Percentiles rank a stretch among this genome's conserved stretches.
These are phyloP conservation scores for Komagataella mondaviorum DNA, from an alignment of 805 yeast genomes.

Conservation along the genomic window DNA sequence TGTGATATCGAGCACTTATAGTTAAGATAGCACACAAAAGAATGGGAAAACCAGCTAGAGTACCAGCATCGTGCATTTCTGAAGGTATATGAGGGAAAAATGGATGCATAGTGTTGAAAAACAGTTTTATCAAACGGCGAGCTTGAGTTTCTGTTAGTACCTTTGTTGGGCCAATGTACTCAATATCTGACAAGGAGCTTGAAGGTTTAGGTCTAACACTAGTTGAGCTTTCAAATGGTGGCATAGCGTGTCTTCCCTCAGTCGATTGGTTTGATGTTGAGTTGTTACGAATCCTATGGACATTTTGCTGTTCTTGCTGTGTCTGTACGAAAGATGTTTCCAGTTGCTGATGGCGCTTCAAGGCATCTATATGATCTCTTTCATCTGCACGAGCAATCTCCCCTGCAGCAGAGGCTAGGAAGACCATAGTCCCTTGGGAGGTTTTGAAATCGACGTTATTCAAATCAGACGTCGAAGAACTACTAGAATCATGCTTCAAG, in stretches of 20 bases:
- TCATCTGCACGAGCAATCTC: slow-evolving; percentile 58
- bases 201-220: slow-evolving; percentile 33
- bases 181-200: slow-evolving; percentile 39
- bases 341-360: slow-evolving; percentile 30
- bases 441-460: background rate
- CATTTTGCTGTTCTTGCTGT: background rate
- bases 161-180: slow-evolving; percentile 38
- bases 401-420: slow-evolving; percentile 70
- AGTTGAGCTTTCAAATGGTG: slow-evolving; percentile 26
- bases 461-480: background rate
- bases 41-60: slow-evolving; percentile 67
- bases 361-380: slow-evolving; percentile 44
- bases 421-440: slow-evolving; percentile 51
- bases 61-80: slow-evolving; percentile 52
- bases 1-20: slow-evolving; percentile 66
- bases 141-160: slow-evolving; percentile 56
- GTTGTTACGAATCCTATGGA: background rate
- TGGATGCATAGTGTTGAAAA: slow-evolving; percentile 74
- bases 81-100: slow-evolving; percentile 80
- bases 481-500: background rate
- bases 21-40: slow-evolving; percentile 71
- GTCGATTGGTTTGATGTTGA: background rate
- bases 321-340: slow-evolving; percentile 14
- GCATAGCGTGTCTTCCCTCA: slow-evolving; percentile 20
- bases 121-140: slow-evolving; percentile 37